These are phyloP conservation scores for Aspergillus incahuasiensis DNA, from an alignment of 495 filamentous ascomycete genomes.

Conservation along the genomic window DNA sequence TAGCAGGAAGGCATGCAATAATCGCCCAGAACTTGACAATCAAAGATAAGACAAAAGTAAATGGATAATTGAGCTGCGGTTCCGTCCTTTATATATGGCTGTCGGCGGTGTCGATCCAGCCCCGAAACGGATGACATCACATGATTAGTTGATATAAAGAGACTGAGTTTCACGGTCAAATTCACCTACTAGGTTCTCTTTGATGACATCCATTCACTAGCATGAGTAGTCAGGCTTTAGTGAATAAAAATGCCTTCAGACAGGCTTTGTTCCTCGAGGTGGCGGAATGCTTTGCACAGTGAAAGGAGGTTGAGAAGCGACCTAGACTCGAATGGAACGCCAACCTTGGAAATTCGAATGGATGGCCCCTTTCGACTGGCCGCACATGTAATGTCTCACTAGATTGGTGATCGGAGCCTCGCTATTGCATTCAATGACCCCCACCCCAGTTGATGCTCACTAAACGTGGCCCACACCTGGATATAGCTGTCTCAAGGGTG, in stretches of 20 bases:
- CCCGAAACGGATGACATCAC: slow-evolving; percentile 9
- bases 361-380: neutral
- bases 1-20: slow-evolving; percentile 9
- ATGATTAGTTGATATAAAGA: neutral
- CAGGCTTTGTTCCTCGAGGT: no score
- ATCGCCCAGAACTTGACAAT: slow-evolving; percentile 1
- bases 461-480: no score
- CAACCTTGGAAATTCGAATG: neutral
- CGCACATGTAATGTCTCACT: neutral
- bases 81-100: neutral
- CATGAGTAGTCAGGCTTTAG: no score
- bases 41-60: neutral
- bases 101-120: slow-evolving; percentile 4
- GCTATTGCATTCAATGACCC: no score
- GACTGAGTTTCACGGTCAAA: neutral
- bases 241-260: no score
- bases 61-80: neutral
- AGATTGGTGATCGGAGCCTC: no score
- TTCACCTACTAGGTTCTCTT: neutral
- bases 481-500: no score
- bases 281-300: neutral
- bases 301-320: neutral
- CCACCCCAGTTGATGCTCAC: no score
- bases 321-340: neutral
- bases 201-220: no score